phyloP scores from a whole-genome alignment of 176 grass and related monocot species.

The Carex parvula region DNA sequence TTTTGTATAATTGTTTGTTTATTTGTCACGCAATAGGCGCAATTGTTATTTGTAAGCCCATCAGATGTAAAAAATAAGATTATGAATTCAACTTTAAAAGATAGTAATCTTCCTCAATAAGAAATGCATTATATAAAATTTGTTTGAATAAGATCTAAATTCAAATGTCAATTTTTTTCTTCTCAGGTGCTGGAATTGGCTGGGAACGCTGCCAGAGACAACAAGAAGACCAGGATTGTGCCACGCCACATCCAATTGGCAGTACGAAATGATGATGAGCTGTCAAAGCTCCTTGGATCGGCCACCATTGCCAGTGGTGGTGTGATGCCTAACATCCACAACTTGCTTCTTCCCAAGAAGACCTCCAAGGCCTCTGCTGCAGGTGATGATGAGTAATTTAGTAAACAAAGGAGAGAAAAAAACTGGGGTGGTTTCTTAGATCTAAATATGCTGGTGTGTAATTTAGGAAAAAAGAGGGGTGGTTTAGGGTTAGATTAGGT shows the following conservation, averaged over 20 bases:
- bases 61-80: neutral
- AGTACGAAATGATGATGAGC: slow-evolving; percentile 93
- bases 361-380: slow-evolving; percentile 65
- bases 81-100: fast-evolving
- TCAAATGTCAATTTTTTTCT: neutral
- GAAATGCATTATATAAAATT: neutral
- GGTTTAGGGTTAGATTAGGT: slow-evolving; percentile 19
- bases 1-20: neutral
- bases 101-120: neutral
- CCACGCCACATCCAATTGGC: slow-evolving; percentile 97
- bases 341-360: slow-evolving; percentile 96
- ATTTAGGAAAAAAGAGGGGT: neutral
- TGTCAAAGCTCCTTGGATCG: slow-evolving; percentile 78
- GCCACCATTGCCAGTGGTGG: slow-evolving; percentile 95
- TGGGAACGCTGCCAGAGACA: slow-evolving; percentile 88
- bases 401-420: neutral
- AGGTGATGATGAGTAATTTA: slow-evolving; percentile 52
- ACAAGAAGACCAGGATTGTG: slow-evolving; percentile 98
- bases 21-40: neutral
- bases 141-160: neutral
- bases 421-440: neutral
- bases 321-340: slow-evolving; percentile 99
- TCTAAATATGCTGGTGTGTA: neutral
- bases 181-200: slow-evolving; percentile 79
- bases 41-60: neutral